Conservation (phyloP, 202 grass and related monocot genomes). For the Schoenoplectus tabernaemontani region DNA sequence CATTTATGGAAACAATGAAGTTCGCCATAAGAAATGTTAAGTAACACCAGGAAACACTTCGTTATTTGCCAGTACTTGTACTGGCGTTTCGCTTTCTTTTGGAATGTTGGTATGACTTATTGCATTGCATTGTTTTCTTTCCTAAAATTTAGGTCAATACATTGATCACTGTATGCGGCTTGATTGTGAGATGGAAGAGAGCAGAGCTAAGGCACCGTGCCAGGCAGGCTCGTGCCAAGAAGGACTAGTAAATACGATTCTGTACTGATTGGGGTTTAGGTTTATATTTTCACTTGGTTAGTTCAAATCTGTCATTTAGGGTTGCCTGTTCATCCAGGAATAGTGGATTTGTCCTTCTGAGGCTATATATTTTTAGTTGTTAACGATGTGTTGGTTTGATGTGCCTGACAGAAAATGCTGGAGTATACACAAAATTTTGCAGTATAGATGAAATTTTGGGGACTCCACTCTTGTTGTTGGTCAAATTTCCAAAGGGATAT, state of each 20-base stretch:
- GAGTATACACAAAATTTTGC: neutral
- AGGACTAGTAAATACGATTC: slow-evolving; percentile 42
- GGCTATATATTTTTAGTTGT: neutral
- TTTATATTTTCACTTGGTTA: slow-evolving; percentile 6
- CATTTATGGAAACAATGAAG: neutral
- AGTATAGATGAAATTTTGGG: neutral
- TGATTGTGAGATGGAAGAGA: slow-evolving; percentile 80
- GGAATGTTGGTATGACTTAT: neutral
- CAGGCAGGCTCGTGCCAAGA: slow-evolving; percentile 41
- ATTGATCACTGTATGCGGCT: slow-evolving; percentile 54
- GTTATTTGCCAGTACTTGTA: neutral
- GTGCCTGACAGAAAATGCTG: neutral
- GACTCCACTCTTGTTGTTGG: neutral
- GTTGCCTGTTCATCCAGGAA: neutral
- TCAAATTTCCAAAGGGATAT: neutral
- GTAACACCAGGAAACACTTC: neutral
- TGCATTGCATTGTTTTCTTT: neutral
- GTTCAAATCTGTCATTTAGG: neutral
- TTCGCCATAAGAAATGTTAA: neutral
- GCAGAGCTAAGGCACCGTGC: slow-evolving; percentile 67
- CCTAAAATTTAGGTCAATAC: slow-evolving; percentile 55
- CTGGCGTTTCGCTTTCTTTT: neutral
- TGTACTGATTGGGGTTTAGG: neutral
- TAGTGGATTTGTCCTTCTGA: neutral
- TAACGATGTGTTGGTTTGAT: neutral